These are phyloP conservation scores for Trichosporon faecale DNA, from an alignment of 1,284 basidiomycete genomes.

Conservation along the genomic window DNA sequence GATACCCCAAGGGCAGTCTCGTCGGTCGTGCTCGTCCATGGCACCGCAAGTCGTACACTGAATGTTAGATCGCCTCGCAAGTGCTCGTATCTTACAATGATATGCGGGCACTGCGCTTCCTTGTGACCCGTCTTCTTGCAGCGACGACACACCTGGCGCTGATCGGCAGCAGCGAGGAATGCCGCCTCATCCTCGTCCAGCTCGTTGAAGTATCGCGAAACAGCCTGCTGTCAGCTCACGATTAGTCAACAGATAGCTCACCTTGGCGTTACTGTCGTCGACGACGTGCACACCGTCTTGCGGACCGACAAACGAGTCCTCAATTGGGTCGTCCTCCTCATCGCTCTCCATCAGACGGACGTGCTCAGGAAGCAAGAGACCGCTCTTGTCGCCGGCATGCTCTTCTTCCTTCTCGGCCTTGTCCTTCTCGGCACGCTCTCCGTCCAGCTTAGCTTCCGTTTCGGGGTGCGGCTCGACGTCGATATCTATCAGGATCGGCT, in stretches of 20 bases:
- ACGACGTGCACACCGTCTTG: conserved; percentile 41
- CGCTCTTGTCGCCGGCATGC: not conserved
- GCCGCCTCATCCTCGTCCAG: conserved; percentile 33
- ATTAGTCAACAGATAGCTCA: conserved; percentile 10
- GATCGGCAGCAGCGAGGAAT: conserved; percentile 45
- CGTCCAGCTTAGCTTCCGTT: not conserved
- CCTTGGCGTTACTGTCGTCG: conserved; percentile 38
- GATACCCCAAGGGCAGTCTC: conserved; percentile 78
- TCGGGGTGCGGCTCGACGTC: not conserved
- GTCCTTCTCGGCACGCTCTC: not conserved
- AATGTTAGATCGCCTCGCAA: not conserved
- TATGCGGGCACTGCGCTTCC: conserved; percentile 37
- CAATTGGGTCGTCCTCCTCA: conserved; percentile 16
- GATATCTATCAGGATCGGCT: conserved; percentile 13
- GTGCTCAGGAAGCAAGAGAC: conserved; percentile 34
- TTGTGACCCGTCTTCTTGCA: conserved; percentile 47
- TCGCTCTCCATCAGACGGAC: conserved; percentile 26
- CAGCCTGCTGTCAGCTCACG: conserved; percentile 29
- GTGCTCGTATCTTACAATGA: conserved; percentile 32
- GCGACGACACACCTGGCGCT: conserved; percentile 41
- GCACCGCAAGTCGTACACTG: conserved; percentile 86
- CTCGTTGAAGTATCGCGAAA: conserved; percentile 40
- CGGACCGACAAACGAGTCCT: conserved; percentile 7
- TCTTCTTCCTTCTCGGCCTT: not conserved
- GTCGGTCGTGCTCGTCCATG: conserved; percentile 75